phyloP scores from a whole-genome alignment of 1,139 yeast species.

The Geotrichum phurueaensis region DNA sequence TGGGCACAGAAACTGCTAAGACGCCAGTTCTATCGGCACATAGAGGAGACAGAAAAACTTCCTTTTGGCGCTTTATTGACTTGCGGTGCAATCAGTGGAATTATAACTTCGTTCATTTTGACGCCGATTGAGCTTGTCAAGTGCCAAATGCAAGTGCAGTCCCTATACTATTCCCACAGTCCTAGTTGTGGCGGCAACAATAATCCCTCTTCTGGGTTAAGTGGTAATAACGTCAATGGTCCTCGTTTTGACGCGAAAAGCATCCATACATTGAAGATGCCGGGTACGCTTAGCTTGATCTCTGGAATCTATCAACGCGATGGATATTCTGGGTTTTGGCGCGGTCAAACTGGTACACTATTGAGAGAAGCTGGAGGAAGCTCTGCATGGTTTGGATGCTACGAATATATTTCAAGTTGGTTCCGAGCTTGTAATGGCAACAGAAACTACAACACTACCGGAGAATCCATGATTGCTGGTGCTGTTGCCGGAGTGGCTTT shows the following conservation, averaged over 20 bases:
- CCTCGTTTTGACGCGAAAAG: slow-evolving; percentile 7
- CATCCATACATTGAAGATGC: slow-evolving; percentile 8
- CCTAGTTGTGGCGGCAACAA: not conserved
- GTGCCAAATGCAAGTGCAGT: slow-evolving; percentile 78
- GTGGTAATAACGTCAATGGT: not conserved
- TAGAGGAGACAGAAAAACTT: slow-evolving; percentile 6
- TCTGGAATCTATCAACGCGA: slow-evolving; percentile 30
- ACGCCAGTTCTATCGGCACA: slow-evolving; percentile 14
- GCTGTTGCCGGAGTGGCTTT: slow-evolving; percentile 82
- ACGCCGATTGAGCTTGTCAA: slow-evolving; percentile 88
- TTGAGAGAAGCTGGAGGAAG: slow-evolving; percentile 85
- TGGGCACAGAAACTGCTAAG: slow-evolving; percentile 39
- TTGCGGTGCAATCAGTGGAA: slow-evolving; percentile 80
- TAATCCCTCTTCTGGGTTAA: not conserved
- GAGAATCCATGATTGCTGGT: slow-evolving; percentile 66
- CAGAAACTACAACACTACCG: slow-evolving; percentile 34
- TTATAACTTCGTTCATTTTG: slow-evolving; percentile 72
- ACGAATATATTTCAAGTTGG: slow-evolving; percentile 50
- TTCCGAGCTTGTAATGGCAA: slow-evolving; percentile 33
- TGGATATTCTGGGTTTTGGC: slow-evolving; percentile 70
- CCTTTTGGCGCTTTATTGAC: slow-evolving; percentile 32
- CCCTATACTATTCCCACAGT: slow-evolving; percentile 13
- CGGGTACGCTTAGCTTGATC: slow-evolving; percentile 9
- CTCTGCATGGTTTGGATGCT: slow-evolving; percentile 90
- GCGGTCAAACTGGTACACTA: slow-evolving; percentile 80